These are phyloP conservation scores for Rhizopus arrhizus DNA, from an alignment of 371 early-diverging fungal species.

Conservation along the genomic window DNA sequence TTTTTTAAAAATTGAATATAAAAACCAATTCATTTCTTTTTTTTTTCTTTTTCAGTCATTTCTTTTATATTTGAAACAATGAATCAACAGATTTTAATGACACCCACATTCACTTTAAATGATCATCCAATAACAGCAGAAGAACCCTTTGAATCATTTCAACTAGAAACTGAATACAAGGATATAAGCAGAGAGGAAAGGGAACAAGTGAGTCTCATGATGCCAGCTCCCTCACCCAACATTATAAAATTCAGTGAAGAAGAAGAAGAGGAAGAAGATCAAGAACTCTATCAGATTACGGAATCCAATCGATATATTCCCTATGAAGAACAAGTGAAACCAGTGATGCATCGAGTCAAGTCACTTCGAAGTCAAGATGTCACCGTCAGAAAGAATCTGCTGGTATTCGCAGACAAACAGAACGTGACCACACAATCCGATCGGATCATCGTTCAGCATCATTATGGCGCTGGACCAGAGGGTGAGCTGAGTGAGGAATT, in stretches of 20 bases:
- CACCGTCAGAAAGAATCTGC: not conserved
- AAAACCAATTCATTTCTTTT: not conserved
- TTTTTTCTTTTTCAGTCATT: not conserved
- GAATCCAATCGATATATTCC: slow-evolving; percentile 32
- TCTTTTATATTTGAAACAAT: not conserved
- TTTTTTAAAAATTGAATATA: too few species aligned
- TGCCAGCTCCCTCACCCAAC: too few species aligned
- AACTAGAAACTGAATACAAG: too few species aligned
- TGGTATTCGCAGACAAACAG: slow-evolving; percentile 9
- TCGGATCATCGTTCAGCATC: slow-evolving; percentile 14
- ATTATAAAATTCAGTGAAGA: not conserved
- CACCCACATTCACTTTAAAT: not conserved
- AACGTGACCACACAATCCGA: slow-evolving; percentile 3
- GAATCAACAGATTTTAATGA: not conserved
- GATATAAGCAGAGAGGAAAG: too few species aligned
- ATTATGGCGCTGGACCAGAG: slow-evolving; percentile 22
- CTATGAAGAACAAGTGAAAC: not conserved
- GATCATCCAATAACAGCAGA: not conserved
- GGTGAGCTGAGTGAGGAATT: not conserved
- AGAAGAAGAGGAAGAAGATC: slow-evolving; percentile 3
- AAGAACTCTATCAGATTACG: slow-evolving; percentile 18
- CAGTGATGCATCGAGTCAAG: not conserved
- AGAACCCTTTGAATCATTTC: not conserved
- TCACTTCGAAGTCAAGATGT: not conserved
- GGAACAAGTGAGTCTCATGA: too few species aligned